A percentile compares a stretch with the other conserved stretches of the same genome.
Evolutionary conservation across 164 flowering plant species (phyloP).

Genomic region (Annona squamosa): DNA sequence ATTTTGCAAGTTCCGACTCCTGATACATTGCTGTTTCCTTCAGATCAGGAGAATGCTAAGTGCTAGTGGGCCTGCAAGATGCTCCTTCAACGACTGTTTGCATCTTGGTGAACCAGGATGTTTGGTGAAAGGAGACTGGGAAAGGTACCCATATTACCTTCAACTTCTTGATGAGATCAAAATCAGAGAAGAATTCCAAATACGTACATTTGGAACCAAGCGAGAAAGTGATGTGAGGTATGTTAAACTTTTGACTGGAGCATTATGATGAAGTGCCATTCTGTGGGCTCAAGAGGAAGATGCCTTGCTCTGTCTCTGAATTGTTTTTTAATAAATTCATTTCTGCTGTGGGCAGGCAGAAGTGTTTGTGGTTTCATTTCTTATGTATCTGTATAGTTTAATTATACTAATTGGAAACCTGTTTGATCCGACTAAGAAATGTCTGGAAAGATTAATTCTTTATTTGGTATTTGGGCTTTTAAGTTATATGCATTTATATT

Average conservation of each 20-base stretch:
- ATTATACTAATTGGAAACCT: not conserved
- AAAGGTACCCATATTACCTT: slow-evolving; percentile 80
- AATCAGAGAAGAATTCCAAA: slow-evolving; percentile 79
- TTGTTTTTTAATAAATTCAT: not conserved
- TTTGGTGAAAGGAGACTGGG: slow-evolving; percentile 73
- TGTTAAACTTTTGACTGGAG: not conserved
- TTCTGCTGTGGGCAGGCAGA: not conserved
- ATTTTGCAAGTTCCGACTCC: not conserved
- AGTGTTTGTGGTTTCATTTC: not conserved
- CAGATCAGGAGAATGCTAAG: slow-evolving; percentile 60
- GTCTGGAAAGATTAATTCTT: no score
- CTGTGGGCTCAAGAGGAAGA: no score
- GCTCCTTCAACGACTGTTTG: slow-evolving; percentile 83
- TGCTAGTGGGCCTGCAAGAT: slow-evolving; percentile 41
- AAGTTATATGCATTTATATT: no score
- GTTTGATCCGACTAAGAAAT: not conserved
- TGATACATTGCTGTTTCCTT: slow-evolving; percentile 3
- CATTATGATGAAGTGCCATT: no score
- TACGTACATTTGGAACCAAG: slow-evolving; percentile 87
- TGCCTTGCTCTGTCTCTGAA: not conserved
- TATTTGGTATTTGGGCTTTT: no score
- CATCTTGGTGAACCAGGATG: slow-evolving; percentile 96
- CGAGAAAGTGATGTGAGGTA: slow-evolving; percentile 87
- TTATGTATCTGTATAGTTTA: no score
- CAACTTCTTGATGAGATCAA: slow-evolving; percentile 92